phyloP scores from a whole-genome alignment of 345 rosid genomes.

The Eucalyptus microcorys region DNA sequence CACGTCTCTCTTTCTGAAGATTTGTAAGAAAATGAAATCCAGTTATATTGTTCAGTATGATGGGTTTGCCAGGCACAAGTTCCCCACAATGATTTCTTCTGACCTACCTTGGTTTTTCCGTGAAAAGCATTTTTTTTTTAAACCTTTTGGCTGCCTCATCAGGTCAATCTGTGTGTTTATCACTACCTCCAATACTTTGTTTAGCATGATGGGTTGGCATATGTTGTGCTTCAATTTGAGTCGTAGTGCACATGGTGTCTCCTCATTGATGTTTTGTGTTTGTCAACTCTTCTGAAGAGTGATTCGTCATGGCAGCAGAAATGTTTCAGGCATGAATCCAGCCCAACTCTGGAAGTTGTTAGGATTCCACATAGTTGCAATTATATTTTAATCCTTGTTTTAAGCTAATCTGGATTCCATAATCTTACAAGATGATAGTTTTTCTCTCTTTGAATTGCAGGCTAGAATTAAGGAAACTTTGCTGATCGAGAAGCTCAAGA shows the following conservation, averaged over 20 bases:
- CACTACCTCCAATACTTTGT: neutral
- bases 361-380: neutral
- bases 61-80: neutral
- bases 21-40: neutral
- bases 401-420: neutral
- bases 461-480: constrained; percentile 79
- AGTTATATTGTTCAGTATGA: neutral
- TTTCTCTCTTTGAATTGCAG: constrained; percentile 13
- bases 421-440: neutral
- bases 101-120: neutral
- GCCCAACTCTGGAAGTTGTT: neutral
- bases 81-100: neutral
- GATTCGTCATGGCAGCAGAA: neutral
- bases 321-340: neutral
- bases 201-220: neutral
- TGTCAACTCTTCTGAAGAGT: neutral
- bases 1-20: neutral
- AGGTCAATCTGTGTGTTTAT: neutral
- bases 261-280: neutral
- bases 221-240: neutral
- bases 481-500: constrained; percentile 70
- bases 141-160: neutral
- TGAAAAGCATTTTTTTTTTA: neutral
- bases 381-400: neutral
- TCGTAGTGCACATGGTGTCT: neutral